Evolutionary conservation across 176 grass and related monocot species (phyloP).

Genomic region (Lolium perenne): DNA sequence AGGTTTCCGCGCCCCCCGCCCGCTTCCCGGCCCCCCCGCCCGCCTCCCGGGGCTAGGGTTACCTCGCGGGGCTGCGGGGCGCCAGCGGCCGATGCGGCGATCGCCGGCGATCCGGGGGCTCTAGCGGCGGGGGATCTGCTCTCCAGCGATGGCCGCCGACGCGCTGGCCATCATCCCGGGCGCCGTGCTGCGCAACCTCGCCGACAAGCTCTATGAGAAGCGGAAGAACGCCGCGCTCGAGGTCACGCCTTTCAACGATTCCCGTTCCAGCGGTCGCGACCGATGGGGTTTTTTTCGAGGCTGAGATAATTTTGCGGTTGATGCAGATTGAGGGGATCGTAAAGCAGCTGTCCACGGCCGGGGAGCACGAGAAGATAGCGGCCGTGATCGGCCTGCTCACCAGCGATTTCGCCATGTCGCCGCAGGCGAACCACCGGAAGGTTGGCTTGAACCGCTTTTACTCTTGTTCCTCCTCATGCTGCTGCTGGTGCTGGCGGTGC

Average conservation of each 20-base stretch:
- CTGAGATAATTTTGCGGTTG: background rate
- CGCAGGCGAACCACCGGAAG: constrained; percentile 94
- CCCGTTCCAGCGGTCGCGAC: constrained; percentile 4
- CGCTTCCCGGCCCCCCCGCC: background rate
- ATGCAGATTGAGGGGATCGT: constrained; percentile 88
- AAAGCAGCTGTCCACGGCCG: constrained; percentile 71
- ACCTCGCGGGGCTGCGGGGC: constrained; percentile 28
- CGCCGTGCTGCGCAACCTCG: constrained; percentile 87
- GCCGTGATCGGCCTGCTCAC: constrained; percentile 71
- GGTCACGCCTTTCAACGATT: constrained; percentile 33
- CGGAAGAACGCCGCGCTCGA: constrained; percentile 98
- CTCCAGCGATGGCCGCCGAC: constrained; percentile 61
- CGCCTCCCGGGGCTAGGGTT: constrained; percentile 43
- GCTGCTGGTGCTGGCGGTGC: background rate
- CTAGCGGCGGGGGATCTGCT: constrained; percentile 48
- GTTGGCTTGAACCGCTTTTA: constrained; percentile 47
- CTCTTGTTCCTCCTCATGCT: background rate
- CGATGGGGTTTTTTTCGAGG: constrained; percentile 16
- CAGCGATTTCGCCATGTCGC: constrained; percentile 68
- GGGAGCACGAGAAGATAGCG: constrained; percentile 93
- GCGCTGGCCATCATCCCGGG: constrained; percentile 79
- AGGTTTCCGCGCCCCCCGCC: constrained; percentile 28
- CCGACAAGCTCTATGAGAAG: constrained; percentile 99
- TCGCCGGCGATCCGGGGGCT: constrained; percentile 53
- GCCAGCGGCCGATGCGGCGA: constrained; percentile 56